phyloP scores from a whole-genome alignment of 2,329 filamentous ascomycete species.

The Colletotrichum karsti region DNA sequence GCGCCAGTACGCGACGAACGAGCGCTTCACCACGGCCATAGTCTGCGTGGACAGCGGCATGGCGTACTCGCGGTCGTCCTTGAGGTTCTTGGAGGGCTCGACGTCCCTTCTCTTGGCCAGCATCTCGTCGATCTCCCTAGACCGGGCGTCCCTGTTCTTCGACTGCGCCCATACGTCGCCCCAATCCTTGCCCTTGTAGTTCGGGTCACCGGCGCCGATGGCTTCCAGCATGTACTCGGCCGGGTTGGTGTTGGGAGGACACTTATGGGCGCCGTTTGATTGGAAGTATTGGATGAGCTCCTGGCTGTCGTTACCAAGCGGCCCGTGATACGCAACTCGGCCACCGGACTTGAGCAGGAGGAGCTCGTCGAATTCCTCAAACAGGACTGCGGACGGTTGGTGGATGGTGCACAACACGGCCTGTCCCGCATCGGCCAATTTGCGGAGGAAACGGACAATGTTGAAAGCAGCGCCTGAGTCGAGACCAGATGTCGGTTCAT shows the following conservation, averaged over 20 bases:
- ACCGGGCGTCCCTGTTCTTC: slow-evolving; percentile 52
- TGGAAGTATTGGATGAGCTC: slow-evolving; percentile 62
- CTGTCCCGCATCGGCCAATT: slow-evolving; percentile 67
- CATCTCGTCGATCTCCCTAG: slow-evolving; percentile 61
- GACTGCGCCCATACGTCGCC: slow-evolving; percentile 67
- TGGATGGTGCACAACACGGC: slow-evolving; percentile 70
- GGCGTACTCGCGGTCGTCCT: slow-evolving; percentile 69
- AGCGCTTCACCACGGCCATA: slow-evolving; percentile 60
- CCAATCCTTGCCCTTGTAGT: slow-evolving; percentile 70
- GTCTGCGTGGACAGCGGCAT: slow-evolving; percentile 66
- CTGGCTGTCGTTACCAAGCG: slow-evolving; percentile 58
- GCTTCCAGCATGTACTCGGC: slow-evolving; percentile 66
- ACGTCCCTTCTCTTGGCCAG: slow-evolving; percentile 52
- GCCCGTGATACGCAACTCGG: slow-evolving; percentile 62
- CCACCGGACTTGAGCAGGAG: slow-evolving; percentile 63
- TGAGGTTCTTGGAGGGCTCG: slow-evolving; percentile 45
- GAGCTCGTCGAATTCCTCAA: slow-evolving; percentile 65
- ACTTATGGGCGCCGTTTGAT: slow-evolving; percentile 55
- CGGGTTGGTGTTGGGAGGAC: slow-evolving; percentile 57
- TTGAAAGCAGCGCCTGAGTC: slow-evolving; percentile 68
- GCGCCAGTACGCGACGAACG: slow-evolving; percentile 72
- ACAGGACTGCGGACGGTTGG: slow-evolving; percentile 64
- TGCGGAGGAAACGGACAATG: slow-evolving; percentile 68
- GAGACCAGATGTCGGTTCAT: slow-evolving; percentile 68
- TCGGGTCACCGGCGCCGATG: slow-evolving; percentile 69